phyloP scores from a whole-genome alignment of 371 early-diverging fungal species.

The Apophysomyces ossiformis region DNA sequence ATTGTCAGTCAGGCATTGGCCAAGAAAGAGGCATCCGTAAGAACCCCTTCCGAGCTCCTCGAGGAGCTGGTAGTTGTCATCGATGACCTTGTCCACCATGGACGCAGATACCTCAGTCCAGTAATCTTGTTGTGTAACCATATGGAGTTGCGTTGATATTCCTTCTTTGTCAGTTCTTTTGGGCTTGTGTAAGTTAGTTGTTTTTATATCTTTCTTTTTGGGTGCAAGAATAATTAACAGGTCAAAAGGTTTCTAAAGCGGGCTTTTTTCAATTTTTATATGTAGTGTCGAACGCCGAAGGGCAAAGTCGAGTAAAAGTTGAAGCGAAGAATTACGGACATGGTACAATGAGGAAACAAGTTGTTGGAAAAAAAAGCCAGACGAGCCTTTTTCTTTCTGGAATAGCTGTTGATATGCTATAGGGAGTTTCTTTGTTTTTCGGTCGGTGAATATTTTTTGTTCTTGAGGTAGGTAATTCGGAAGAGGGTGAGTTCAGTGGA shows the following conservation, averaged over 20 bases:
- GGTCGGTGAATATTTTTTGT: too few relatives aligned
- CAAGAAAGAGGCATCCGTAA: constrained; percentile 66
- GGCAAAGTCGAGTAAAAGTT: constrained; percentile 7
- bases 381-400: background rate
- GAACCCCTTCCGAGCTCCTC: constrained; percentile 67
- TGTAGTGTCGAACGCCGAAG: constrained; percentile 7
- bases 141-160: background rate
- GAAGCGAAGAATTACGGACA: constrained; percentile 4
- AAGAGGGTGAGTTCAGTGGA: background rate
- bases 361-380: background rate
- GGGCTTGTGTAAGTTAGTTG: constrained; percentile 2
- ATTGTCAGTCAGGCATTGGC: constrained; percentile 44
- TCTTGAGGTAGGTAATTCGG: background rate
- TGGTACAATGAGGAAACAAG: constrained; percentile 9
- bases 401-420: too few relatives aligned
- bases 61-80: constrained; percentile 50
- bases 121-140: constrained; percentile 25
- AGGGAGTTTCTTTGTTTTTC: too few relatives aligned
- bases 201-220: background rate
- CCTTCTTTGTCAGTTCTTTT: constrained; percentile 7
- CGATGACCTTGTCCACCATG: constrained; percentile 25
- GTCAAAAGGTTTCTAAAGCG: background rate
- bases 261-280: background rate
- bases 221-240: constrained; percentile 4
- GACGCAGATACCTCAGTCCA: constrained; percentile 22